phyloP scores from a whole-genome alignment of 495 filamentous ascomycete species.

The Penicillium flavigenum region DNA sequence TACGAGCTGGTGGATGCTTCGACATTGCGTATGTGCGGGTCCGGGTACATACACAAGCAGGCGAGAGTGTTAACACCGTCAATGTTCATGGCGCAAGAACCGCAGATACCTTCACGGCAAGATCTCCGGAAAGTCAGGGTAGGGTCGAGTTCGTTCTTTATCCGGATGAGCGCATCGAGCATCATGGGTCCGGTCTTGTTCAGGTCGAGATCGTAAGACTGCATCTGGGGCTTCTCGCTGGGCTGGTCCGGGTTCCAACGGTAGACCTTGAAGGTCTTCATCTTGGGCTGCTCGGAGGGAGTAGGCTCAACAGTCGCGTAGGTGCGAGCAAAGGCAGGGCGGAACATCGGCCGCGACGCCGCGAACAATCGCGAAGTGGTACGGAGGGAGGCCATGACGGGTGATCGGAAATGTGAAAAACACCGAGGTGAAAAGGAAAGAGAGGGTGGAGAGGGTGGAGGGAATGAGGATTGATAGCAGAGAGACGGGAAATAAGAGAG shows the following conservation, averaged over 20 bases:
- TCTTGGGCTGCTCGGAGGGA: constrained; percentile 55
- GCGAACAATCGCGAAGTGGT: constrained; percentile 64
- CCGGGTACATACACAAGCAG: constrained; percentile 80
- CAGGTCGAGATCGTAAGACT: constrained; percentile 87
- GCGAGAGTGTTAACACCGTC: constrained; percentile 95
- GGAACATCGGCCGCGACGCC: constrained; percentile 55
- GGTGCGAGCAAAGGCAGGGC: constrained; percentile 46
- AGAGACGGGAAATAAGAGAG: constrained; percentile 10
- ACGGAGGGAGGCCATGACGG: constrained; percentile 77
- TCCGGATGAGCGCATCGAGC: constrained; percentile 90
- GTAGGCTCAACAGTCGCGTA: constrained; percentile 53
- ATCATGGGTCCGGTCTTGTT: constrained; percentile 99
- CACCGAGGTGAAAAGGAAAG: background rate
- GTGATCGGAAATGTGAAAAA: constrained; percentile 12
- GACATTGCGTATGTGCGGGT: background rate
- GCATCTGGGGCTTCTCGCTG: constrained; percentile 89
- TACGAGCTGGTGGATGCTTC: background rate
- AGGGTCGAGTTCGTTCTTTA: constrained; percentile 99
- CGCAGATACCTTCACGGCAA: constrained; percentile 97
- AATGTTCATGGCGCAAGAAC: constrained; percentile 99
- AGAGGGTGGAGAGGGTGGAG: background rate
- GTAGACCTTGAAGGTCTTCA: constrained; percentile 98
- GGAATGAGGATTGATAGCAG: constrained; percentile 6
- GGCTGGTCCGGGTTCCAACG: constrained; percentile 95
- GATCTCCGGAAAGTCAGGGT: constrained; percentile 93